These are phyloP conservation scores for Vanilla planifolia DNA, from an alignment of 106 monocot species.

Conservation along the genomic window DNA sequence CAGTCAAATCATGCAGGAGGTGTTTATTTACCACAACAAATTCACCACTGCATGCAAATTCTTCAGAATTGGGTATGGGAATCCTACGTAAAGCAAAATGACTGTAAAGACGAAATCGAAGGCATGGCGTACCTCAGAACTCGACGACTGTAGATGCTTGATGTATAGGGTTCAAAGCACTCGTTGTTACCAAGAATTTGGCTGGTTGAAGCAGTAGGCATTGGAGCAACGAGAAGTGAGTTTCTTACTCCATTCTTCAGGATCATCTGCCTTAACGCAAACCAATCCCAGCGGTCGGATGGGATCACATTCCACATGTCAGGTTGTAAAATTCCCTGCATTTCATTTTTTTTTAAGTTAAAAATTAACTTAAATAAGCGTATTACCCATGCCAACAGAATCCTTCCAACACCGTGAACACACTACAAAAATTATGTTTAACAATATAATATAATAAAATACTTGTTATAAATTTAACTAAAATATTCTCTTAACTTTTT, in stretches of 20 bases:
- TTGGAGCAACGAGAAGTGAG: conserved; percentile 93
- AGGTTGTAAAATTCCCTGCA: conserved; percentile 85
- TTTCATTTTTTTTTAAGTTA: too few relatives aligned
- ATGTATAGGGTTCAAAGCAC: conserved; percentile 9
- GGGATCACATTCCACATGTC: conserved; percentile 92
- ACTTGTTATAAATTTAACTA: background rate
- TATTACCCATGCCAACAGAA: too few relatives aligned
- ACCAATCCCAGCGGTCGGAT: conserved; percentile 84
- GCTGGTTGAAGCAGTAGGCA: conserved; percentile 98
- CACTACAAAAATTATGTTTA: background rate
- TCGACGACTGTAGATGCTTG: conserved; percentile 57
- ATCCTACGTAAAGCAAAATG: background rate
- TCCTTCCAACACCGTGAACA: too few relatives aligned
- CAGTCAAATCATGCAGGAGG: conserved; percentile 84
- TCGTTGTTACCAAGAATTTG: conserved; percentile 82
- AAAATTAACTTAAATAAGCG: too few relatives aligned
- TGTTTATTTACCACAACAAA: conserved; percentile 97
- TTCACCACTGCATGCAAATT: conserved; percentile 52
- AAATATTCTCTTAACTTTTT: too few relatives aligned
- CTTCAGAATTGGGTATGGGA: background rate
- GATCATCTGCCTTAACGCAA: conserved; percentile 46
- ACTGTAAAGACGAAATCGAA: too few relatives aligned
- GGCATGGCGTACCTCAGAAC: conserved; percentile 56
- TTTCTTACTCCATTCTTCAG: conserved; percentile 72
- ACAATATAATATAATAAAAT: background rate